Conservation (phyloP, 306 rosid genomes). For the Acacia acuminata region DNA sequence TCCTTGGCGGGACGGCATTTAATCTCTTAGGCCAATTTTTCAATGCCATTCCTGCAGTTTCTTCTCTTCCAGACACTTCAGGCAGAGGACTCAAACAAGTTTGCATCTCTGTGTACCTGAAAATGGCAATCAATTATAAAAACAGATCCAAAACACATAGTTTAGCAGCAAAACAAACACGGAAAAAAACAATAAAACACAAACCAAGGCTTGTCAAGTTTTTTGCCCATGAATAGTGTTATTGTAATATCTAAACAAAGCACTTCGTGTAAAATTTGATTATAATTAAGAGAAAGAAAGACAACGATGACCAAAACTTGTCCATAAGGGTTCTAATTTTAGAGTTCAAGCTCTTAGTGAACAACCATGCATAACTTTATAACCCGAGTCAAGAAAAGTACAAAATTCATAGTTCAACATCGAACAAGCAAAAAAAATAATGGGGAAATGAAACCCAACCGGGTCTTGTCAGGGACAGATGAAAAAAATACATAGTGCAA, state of each 20-base stretch:
- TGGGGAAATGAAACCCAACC: neutral
- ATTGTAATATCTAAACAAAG: neutral
- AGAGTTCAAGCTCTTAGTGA: neutral
- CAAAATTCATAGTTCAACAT: neutral
- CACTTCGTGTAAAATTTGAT: neutral
- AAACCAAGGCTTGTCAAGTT: no score
- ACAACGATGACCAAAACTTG: neutral
- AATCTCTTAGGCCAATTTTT: conserved; percentile 72
- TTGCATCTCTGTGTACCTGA: conserved; percentile 69
- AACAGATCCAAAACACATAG: neutral
- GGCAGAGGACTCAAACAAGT: conserved; percentile 72
- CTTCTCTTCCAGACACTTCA: conserved; percentile 49
- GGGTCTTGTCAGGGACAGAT: neutral
- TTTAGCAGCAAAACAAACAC: no score
- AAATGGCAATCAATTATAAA: neutral
- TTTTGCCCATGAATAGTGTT: no score
- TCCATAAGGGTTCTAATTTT: neutral
- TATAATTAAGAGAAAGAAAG: neutral
- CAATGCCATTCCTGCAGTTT: conserved; percentile 61
- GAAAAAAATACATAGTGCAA: neutral
- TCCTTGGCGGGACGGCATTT: conserved; percentile 62
- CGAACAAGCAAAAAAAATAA: neutral
- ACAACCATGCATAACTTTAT: neutral
- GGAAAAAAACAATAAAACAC: no score
- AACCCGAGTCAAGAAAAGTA: neutral